Percentiles rank a stretch among this genome's conserved stretches.
phyloP scores from a whole-genome alignment of 73 alveolate species.

The Paramecium sexaurelia region DNA sequence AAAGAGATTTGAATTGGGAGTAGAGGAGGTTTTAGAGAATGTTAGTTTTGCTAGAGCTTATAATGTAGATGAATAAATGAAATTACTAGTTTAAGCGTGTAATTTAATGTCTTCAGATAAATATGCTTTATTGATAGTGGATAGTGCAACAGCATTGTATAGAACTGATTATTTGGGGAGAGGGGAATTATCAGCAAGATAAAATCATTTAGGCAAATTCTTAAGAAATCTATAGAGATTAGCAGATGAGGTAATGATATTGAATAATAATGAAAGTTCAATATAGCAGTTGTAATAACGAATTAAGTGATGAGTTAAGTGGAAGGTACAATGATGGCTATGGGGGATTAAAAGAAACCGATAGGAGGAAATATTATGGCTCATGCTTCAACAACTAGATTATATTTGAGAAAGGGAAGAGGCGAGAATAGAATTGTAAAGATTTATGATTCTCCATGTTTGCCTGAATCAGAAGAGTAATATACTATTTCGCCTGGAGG shows the following conservation, averaged over 20 bases:
- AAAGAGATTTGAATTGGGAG: slow-evolving; percentile 92
- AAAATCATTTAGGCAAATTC: slow-evolving; percentile 95
- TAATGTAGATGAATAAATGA: slow-evolving; percentile 96
- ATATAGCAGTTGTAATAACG: slow-evolving; percentile 97
- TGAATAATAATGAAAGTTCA: slow-evolving; percentile 58
- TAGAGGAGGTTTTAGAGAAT: slow-evolving; percentile 94
- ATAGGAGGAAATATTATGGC: slow-evolving; percentile 99
- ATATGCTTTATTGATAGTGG: slow-evolving; percentile 95
- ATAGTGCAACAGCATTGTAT: slow-evolving; percentile 97
- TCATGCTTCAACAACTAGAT: slow-evolving; percentile 97
- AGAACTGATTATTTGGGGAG: slow-evolving; percentile 99
- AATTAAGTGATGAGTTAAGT: slow-evolving; percentile 97
- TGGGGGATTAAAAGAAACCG: slow-evolving; percentile 96
- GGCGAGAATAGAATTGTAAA: slow-evolving; percentile 96
- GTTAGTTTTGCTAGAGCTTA: slow-evolving; percentile 98
- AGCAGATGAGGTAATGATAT: slow-evolving; percentile 87
- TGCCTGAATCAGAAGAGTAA: slow-evolving; percentile 97
- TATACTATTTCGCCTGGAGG: slow-evolving; percentile 89
- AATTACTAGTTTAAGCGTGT: slow-evolving; percentile 87
- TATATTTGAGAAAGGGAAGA: slow-evolving; percentile 96
- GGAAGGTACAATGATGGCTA: slow-evolving; percentile 95
- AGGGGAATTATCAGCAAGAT: slow-evolving; percentile 94
- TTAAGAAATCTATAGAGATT: slow-evolving; percentile 94
- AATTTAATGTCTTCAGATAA: slow-evolving; percentile 92
- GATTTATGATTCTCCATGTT: slow-evolving; percentile 97